Base-by-base conservation (phyloP, 2,329 filamentous ascomycete genomes). In the Zarea fungicola region DNA sequence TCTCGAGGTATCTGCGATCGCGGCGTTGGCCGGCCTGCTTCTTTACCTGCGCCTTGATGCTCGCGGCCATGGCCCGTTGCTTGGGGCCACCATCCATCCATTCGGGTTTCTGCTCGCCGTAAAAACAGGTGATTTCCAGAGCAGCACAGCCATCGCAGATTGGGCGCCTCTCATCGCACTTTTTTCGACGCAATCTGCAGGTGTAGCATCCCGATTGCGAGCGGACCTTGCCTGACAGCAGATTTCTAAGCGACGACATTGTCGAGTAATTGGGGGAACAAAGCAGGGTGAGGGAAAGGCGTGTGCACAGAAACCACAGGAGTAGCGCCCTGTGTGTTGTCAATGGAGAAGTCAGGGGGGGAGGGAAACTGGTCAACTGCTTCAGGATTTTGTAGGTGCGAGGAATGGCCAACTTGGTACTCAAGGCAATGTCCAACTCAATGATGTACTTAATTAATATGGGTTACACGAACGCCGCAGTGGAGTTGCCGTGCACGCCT, bases 141-240 rank as follows among this genome's bases (percentile, higher is more conserved):
- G 65, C 60, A 13, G 63, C 59, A 62, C 80, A 84, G 29, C 60
- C 65, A 6, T 70, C 65, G 60, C 80, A 84, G 9, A 71, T 58
- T 10, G 79, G 78, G 2, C 67, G 70, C 21, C 57, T 65, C 58
- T 80, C 76, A 53, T 81, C 77, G 56, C 80, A 84, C 57, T 81
- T 82, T 58, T 83, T 84, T 55, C 76, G 76, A 18, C 80, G 74
- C 10, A 82, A 68, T 19, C 78, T 73, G 56, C 80, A 83, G 3
- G 78, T 83, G 77, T 77, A 82, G 59, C 79, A 83, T 51, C 77
- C 77, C 7, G 67, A 70, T 42, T 68, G 68, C 51, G 68, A 72
- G 34, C 72, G 66, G 23, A 67, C 55, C 50, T 63, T 68, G 42
- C 51, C 39, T 28, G 57, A 48, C 47, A 62, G 52, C 43, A 59